Percentiles rank a stretch among this genome's conserved stretches.
These are phyloP conservation scores for Fusarium nisikadoi DNA, from an alignment of 2,329 filamentous ascomycete genomes.

Conservation along the genomic window DNA sequence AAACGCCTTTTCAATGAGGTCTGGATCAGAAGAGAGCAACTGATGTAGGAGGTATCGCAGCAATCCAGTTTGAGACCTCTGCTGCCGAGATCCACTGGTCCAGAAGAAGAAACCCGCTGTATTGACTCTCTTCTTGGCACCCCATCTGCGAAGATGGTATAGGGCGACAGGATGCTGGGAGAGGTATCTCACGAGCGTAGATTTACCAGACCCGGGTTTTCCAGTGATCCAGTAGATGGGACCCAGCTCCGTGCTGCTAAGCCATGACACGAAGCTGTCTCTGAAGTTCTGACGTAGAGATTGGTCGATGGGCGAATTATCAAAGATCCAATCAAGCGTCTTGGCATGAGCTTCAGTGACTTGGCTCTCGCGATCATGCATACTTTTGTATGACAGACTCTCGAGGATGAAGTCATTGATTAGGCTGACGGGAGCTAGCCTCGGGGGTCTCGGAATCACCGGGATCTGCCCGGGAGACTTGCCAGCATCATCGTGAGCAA, in stretches of 20 bases:
- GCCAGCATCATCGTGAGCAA: not conserved
- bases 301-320: conserved; percentile 2
- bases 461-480: not conserved
- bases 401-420: conserved; percentile 49
- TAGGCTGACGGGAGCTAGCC: conserved; percentile 32
- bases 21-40: conserved; percentile 37
- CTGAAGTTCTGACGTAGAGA: not conserved
- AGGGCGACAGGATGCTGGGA: conserved; percentile 37
- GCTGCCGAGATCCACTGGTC: conserved; percentile 52
- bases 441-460: not conserved
- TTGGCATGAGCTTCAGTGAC: conserved; percentile 45
- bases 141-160: conserved; percentile 43
- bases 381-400: conserved; percentile 47
- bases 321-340: conserved; percentile 54
- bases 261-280: not conserved
- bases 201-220: conserved; percentile 57
- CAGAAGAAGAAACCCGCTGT: conserved; percentile 59
- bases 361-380: conserved; percentile 47
- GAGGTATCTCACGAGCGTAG: conserved; percentile 56
- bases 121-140: conserved; percentile 37
- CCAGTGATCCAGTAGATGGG: conserved; percentile 18
- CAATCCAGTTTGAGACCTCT: conserved; percentile 52
- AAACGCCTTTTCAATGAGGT: not conserved
- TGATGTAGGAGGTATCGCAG: conserved; percentile 52
- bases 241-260: not conserved